Evolutionary conservation across 2,329 filamentous ascomycete genomes (phyloP).

Genomic region (Colletotrichum sp.): DNA sequence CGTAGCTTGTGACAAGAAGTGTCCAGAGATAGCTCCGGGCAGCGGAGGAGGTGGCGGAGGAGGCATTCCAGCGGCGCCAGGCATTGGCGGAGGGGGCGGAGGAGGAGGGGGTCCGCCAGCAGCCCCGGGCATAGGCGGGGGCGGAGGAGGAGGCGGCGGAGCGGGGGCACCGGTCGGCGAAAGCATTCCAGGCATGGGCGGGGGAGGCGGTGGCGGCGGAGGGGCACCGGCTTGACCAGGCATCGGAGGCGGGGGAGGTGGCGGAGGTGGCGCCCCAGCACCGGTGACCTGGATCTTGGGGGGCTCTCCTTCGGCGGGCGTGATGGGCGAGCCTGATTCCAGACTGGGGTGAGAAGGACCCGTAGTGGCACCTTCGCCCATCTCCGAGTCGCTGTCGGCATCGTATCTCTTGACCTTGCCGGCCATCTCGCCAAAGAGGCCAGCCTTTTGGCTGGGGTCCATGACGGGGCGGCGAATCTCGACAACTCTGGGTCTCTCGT

Average conservation of each 20-base stretch:
- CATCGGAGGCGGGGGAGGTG: constrained; percentile 47
- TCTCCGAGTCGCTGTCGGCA: constrained; percentile 72
- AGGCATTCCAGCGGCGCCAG: constrained; percentile 45
- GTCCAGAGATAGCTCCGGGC: constrained; percentile 74
- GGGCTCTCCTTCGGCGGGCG: constrained; percentile 64
- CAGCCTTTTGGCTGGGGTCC: constrained; percentile 70
- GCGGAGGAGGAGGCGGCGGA: constrained; percentile 55
- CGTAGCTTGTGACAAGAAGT: constrained; percentile 73
- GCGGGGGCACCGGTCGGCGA: constrained; percentile 41
- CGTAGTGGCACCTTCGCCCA: constrained; percentile 73
- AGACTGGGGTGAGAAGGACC: constrained; percentile 78
- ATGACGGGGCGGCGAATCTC: constrained; percentile 76
- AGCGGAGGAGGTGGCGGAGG: constrained; percentile 50
- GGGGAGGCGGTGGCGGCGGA: constrained; percentile 58
- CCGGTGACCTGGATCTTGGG: constrained; percentile 62
- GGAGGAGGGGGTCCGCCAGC: constrained; percentile 46
- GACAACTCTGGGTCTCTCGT: constrained; percentile 81
- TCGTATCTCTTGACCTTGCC: constrained; percentile 77
- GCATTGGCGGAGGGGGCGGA: constrained; percentile 49
- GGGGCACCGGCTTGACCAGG: constrained; percentile 40
- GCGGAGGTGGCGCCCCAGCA: constrained; percentile 27
- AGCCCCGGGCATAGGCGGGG: constrained; percentile 39
- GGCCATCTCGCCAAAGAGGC: constrained; percentile 71
- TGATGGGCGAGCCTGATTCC: constrained; percentile 73
- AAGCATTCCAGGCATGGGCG: constrained; percentile 53